Base-by-base conservation (phyloP, 108 stramenopile species). In the Tribonema minus region DNA sequence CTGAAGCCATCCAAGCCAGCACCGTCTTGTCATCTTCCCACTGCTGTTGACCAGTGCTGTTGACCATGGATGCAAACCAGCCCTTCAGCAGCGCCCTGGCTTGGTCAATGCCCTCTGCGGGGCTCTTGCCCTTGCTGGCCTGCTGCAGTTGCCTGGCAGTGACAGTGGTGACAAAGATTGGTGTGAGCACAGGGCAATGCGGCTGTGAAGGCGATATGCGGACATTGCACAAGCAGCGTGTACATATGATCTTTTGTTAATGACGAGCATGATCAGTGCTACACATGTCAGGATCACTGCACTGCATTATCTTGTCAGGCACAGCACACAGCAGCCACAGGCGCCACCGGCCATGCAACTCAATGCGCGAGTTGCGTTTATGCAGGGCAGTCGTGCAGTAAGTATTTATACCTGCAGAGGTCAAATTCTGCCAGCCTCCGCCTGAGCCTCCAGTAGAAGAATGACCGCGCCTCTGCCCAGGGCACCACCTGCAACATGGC, bases 391-490 rank as follows among this genome's bases (percentile, higher is more conserved):
- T 30, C 31, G 29, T 1, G 38, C 2, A 54, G 0, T 37, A 3
- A 23, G 28, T 23, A 27, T 32, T 96, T 89, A 76, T 94, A 89
- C 71, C 89, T 90, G 58, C 94, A 81, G 6, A 96, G 73, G 77
- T 94, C 95, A 73, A 96, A 96, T 81, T 98, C 97, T 25, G 95
- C 96, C 27, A 99, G 86, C 68, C 98, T 95, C 58, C 99, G 88
- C 58, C 96, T 91, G 4, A 98, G 89, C 29, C 99, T 87, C 95
- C 94, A 94, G 90, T 93, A 97, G 76, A 99, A 98, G 91, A 90
- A 96, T 6, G 87, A 70, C 35, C 99, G 88, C 2, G 95, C 86
- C 34, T 88, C 31, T 31, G 68, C 79, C 99, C 99, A 99, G 80
- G 92, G 92, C 4, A 99, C 93, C 34, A 89, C 88, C 36, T 87